Conservation (phyloP, 768 basidiomycete species). For the Mycena vulgaris region DNA sequence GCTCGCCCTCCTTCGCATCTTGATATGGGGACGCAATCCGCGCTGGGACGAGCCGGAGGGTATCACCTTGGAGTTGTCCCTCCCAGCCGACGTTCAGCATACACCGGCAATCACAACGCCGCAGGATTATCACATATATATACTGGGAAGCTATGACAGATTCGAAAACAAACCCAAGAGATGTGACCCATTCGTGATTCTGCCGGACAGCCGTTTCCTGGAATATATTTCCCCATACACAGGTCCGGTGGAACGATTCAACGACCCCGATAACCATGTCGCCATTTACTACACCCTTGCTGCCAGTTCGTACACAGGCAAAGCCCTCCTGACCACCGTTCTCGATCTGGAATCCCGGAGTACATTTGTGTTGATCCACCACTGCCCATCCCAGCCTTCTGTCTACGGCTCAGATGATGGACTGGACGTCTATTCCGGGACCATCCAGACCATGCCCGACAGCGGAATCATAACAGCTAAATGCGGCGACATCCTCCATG, state of each 20-base stretch:
- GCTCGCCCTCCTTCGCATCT: neutral
- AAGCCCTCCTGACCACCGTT: slow-evolving; percentile 14
- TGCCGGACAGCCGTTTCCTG: neutral
- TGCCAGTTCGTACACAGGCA: neutral
- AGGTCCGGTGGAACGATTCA: slow-evolving; percentile 12
- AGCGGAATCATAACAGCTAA: neutral
- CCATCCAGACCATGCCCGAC: neutral
- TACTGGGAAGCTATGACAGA: too few species aligned
- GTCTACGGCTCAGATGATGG: neutral
- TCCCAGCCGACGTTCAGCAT: too few species aligned
- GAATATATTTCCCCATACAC: slow-evolving; percentile 11
- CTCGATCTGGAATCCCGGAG: slow-evolving; percentile 6
- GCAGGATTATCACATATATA: neutral
- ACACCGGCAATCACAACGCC: neutral
- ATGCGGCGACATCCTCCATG: neutral
- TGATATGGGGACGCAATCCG: too few species aligned
- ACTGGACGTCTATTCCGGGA: neutral
- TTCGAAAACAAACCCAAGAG: too few species aligned
- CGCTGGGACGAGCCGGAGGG: neutral
- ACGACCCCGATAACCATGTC: slow-evolving; percentile 1
- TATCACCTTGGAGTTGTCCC: neutral
- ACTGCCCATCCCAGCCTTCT: neutral
- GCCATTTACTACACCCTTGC: slow-evolving; percentile 11
- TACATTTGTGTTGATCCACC: slow-evolving; percentile 2
- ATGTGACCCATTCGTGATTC: neutral